A percentile compares a stretch with the other conserved stretches of the same genome.
phyloP scores from a whole-genome alignment of 768 basidiomycete genomes.

The Suillus subluteus region DNA sequence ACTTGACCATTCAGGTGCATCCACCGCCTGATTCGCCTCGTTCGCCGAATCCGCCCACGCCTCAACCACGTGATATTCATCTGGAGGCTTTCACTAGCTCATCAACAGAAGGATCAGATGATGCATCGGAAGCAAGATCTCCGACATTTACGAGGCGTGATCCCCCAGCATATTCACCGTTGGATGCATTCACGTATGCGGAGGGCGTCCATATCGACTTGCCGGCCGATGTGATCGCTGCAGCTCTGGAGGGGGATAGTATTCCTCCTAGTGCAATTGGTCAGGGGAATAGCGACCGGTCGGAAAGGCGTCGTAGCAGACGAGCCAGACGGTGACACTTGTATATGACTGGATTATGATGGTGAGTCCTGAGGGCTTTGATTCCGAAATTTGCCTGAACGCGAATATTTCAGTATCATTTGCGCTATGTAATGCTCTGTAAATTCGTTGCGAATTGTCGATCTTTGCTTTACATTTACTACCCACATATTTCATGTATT shows the following conservation, averaged over 20 bases:
- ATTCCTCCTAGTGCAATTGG: slow-evolving; percentile 65
- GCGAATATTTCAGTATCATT: slow-evolving; percentile 17
- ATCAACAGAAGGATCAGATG: slow-evolving; percentile 19
- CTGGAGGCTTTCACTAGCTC: slow-evolving; percentile 61
- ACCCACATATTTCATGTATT: slow-evolving; percentile 22
- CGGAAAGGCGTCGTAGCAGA: slow-evolving; percentile 64
- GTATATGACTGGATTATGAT: slow-evolving; percentile 13
- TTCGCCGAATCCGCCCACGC: slow-evolving; percentile 85
- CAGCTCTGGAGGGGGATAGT: slow-evolving; percentile 77
- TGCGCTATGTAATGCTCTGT: slow-evolving; percentile 22
- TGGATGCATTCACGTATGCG: slow-evolving; percentile 80
- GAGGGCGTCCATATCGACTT: slow-evolving; percentile 94
- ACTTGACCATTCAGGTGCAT: slow-evolving; percentile 71
- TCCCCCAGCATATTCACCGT: slow-evolving; percentile 87
- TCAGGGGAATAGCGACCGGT: slow-evolving; percentile 47
- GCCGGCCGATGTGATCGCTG: slow-evolving; percentile 89
- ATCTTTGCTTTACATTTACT: slow-evolving; percentile 31
- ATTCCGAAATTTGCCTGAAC: slow-evolving; percentile 13
- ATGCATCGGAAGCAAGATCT: slow-evolving; percentile 32
- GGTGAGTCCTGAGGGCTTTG: slow-evolving; percentile 18
- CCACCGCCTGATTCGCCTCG: slow-evolving; percentile 80
- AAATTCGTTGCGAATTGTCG: slow-evolving; percentile 19
- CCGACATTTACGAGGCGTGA: slow-evolving; percentile 56
- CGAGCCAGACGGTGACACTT: slow-evolving; percentile 42
- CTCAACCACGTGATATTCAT: slow-evolving; percentile 80